Evolutionary conservation across 2,329 filamentous ascomycete genomes (phyloP).

Genomic region (Penicillium sp.): DNA sequence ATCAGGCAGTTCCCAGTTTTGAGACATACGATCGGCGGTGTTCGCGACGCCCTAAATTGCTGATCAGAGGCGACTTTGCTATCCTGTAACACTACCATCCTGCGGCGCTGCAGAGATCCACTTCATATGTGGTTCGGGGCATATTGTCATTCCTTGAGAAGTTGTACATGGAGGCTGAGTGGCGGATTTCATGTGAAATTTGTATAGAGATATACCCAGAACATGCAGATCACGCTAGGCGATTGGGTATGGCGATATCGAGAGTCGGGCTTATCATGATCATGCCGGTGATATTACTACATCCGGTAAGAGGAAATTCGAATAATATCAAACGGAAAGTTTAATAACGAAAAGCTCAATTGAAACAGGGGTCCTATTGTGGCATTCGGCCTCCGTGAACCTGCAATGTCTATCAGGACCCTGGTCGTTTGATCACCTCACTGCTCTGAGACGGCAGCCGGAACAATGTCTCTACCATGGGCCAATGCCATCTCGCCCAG

Average conservation of each 20-base stretch:
- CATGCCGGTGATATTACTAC: background rate
- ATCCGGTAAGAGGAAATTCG: background rate
- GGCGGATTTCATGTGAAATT: background rate
- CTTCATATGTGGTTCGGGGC: too few species aligned
- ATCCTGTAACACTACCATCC: background rate
- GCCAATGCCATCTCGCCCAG: background rate
- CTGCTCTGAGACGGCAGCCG: background rate
- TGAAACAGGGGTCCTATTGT: background rate
- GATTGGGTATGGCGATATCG: too few species aligned
- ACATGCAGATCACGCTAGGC: background rate
- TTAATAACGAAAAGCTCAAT: background rate
- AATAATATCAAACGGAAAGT: background rate
- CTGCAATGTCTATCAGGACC: background rate
- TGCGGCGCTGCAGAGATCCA: background rate
- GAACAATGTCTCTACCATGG: background rate
- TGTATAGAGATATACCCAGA: background rate
- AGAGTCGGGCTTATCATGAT: background rate
- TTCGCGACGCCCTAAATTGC: background rate
- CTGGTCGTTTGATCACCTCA: background rate
- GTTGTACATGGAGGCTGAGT: background rate
- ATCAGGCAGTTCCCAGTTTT: background rate
- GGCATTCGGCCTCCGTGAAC: background rate
- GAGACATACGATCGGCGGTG: background rate
- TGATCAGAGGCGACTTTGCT: background rate
- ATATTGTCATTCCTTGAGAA: background rate